Percentiles rank a stretch among this genome's conserved stretches.
These are phyloP conservation scores for Leucosporidium yakuticum DNA, from an alignment of 768 basidiomycete genomes.

Conservation along the genomic window DNA sequence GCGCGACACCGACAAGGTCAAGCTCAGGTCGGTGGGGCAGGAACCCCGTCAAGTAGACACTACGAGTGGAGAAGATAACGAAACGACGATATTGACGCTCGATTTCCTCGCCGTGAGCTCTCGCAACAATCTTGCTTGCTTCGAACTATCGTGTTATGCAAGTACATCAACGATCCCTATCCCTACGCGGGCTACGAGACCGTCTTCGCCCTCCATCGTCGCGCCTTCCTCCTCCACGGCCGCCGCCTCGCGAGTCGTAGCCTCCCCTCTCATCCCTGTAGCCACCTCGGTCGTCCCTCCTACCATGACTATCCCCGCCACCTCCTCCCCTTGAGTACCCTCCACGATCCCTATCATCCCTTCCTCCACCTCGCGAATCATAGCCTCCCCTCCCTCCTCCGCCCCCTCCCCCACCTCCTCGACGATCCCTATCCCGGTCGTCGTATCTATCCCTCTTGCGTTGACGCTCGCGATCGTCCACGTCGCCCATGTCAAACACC, in stretches of 20 bases:
- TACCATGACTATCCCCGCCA: not conserved
- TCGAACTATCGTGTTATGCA: no score
- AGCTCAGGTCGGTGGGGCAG: no score
- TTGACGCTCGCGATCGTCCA: conserved; percentile 42
- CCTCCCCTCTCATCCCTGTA: not conserved
- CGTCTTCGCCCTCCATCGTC: not conserved
- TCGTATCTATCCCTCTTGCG: conserved; percentile 5
- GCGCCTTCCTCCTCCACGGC: not conserved
- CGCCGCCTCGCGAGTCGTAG: not conserved
- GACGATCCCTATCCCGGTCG: not conserved
- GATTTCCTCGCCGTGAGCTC: no score
- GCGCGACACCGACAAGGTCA: no score
- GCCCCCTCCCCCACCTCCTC: conserved; percentile 34
- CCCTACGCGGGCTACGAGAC: conserved; percentile 2
- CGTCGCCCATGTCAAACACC: conserved; percentile 52
- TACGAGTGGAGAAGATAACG: no score
- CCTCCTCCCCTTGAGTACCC: not conserved
- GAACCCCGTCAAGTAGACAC: no score
- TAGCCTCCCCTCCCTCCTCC: conserved; percentile 8
- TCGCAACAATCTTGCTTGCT: no score
- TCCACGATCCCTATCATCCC: conserved; percentile 22
- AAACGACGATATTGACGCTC: no score
- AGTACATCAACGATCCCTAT: not conserved
- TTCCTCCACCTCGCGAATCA: not conserved
- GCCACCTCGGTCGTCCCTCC: not conserved